Evolutionary conservation across 2,329 filamentous ascomycete species (phyloP).

Genomic region (Colletotrichum siamense): DNA sequence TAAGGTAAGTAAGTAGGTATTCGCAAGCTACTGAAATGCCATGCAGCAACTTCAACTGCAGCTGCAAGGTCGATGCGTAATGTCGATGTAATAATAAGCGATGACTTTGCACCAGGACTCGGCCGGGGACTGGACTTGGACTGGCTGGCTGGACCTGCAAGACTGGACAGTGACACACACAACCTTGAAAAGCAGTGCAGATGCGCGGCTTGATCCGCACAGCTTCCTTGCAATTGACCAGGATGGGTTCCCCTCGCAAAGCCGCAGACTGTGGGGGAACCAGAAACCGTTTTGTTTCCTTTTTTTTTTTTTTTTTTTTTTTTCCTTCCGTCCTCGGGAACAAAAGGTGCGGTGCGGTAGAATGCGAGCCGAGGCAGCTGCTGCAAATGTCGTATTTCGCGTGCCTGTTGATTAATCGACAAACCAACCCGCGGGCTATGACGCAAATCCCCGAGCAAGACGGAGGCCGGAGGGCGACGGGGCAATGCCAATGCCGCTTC

Average conservation of each 20-base stretch:
- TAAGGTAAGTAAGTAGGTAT: neutral
- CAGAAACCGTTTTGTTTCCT: neutral
- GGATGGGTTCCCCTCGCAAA: neutral
- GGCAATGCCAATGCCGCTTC: neutral
- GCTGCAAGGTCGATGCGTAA: neutral
- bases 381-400: neutral
- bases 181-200: neutral
- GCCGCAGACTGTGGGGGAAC: constrained; percentile 1
- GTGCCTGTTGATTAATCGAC: neutral
- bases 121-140: neutral
- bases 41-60: neutral
- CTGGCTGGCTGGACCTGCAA: neutral
- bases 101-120: neutral
- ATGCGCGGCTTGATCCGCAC: constrained; percentile 7
- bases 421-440: neutral
- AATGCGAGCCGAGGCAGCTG: neutral
- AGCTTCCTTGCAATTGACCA: constrained; percentile 8
- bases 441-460: neutral
- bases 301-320: neutral
- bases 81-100: neutral
- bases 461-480: neutral
- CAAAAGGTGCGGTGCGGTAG: neutral
- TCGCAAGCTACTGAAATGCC: neutral
- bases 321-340: neutral
- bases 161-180: neutral